A percentile compares a stretch with the other conserved stretches of the same genome.
Conservation (phyloP, 352 stramenopile species). For the Peronospora destructor region DNA sequence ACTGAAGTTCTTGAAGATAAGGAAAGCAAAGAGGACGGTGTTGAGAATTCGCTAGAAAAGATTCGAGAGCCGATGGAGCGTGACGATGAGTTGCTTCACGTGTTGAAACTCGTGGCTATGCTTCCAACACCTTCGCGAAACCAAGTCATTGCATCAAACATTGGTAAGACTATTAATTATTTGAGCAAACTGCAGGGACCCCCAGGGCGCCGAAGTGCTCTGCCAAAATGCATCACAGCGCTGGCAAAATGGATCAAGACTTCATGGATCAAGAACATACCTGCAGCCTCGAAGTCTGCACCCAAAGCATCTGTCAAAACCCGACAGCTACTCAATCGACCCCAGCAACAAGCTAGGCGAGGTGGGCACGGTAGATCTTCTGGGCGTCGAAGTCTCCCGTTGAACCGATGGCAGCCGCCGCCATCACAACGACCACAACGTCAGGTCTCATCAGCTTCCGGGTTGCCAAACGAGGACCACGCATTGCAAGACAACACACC, state of each 20-base stretch:
- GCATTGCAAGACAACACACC: constrained; percentile 21
- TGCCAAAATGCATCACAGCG: constrained; percentile 40
- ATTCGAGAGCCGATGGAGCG: constrained; percentile 16
- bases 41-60: constrained; percentile 3
- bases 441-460: constrained; percentile 5
- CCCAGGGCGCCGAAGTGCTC: constrained; percentile 23
- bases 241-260: constrained; percentile 69
- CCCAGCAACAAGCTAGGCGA: constrained; percentile 27
- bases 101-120: constrained; percentile 62
- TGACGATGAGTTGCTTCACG: constrained; percentile 25
- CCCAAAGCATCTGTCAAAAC: constrained; percentile 6
- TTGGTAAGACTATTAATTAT: constrained; percentile 57
- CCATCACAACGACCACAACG: constrained; percentile 20
- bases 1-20: constrained; percentile 24
- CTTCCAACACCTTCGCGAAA: constrained; percentile 46
- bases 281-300: constrained; percentile 12
- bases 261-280: constrained; percentile 54
- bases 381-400: constrained; percentile 18
- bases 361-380: constrained; percentile 17
- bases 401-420: constrained; percentile 16
- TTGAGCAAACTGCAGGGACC: constrained; percentile 39
- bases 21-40: constrained; percentile 11
- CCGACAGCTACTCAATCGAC: constrained; percentile 15
- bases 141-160: constrained; percentile 49
- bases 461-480: constrained; percentile 7